phyloP scores from a whole-genome alignment of 2,329 filamentous ascomycete species.

The Penicillium freii region DNA sequence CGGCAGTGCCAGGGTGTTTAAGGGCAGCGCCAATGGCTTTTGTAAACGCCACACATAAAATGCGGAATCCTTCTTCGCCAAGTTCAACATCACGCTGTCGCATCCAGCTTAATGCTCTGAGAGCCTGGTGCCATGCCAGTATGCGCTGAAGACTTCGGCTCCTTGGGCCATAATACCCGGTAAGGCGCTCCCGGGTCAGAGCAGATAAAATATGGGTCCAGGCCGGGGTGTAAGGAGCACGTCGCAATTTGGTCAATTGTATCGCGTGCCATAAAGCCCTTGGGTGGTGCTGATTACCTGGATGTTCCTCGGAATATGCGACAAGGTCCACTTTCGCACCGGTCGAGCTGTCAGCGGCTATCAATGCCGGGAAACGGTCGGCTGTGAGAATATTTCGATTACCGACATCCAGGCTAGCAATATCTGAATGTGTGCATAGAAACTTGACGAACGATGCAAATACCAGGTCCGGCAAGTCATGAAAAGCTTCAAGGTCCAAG shows the following conservation, averaged over 20 bases:
- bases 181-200: constrained; percentile 26
- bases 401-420: constrained; percentile 11
- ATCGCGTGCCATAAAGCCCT: constrained; percentile 39
- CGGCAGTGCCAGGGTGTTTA: constrained; percentile 27
- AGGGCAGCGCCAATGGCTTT: constrained; percentile 35
- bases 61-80: constrained; percentile 34
- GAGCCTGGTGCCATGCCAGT: constrained; percentile 40
- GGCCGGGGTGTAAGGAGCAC: constrained; percentile 30
- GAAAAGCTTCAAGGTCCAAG: constrained; percentile 23
- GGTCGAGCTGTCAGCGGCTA: neutral
- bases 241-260: constrained; percentile 32
- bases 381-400: constrained; percentile 18
- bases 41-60: constrained; percentile 38
- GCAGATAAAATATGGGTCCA: constrained; percentile 41
- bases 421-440: constrained; percentile 36
- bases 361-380: constrained; percentile 27
- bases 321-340: constrained; percentile 19
- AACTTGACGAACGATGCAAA: constrained; percentile 48
- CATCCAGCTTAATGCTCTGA: constrained; percentile 38
- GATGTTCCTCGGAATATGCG: constrained; percentile 14
- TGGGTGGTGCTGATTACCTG: constrained; percentile 22
- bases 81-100: constrained; percentile 29
- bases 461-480: constrained; percentile 34
- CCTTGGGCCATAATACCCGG: constrained; percentile 18
- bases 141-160: constrained; percentile 31